Percentiles rank a stretch among this genome's conserved stretches.
Evolutionary conservation across 495 filamentous ascomycete genomes (phyloP).

Genomic region (Penicillium parvum): DNA sequence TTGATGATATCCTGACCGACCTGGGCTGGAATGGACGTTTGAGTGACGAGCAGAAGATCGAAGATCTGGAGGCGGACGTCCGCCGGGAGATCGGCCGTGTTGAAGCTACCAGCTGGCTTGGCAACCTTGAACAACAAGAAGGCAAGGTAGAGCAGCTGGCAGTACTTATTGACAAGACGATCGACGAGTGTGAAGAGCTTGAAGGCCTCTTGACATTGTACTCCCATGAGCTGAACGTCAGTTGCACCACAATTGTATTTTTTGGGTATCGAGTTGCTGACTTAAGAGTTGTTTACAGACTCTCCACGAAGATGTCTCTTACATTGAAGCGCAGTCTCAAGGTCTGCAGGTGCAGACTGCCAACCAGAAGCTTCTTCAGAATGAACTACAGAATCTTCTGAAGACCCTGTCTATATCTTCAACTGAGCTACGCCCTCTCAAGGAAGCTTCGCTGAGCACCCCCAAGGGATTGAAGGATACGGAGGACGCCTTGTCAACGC

Average conservation of each 20-base stretch:
- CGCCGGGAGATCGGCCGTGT: slow-evolving; percentile 83
- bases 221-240: slow-evolving; percentile 85
- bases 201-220: slow-evolving; percentile 92
- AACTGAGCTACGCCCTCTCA: slow-evolving; percentile 66
- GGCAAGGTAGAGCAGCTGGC: slow-evolving; percentile 80
- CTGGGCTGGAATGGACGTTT: slow-evolving; percentile 85
- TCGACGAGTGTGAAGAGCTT: slow-evolving; percentile 91
- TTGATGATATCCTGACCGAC: slow-evolving; percentile 76
- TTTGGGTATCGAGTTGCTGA: too few relatives aligned
- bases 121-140: slow-evolving; percentile 82
- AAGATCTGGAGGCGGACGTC: slow-evolving; percentile 76
- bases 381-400: slow-evolving; percentile 75
- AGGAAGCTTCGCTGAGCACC: slow-evolving; percentile 68
- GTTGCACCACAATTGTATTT: too few relatives aligned
- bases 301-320: slow-evolving; percentile 89
- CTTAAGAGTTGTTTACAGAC: too few relatives aligned
- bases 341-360: slow-evolving; percentile 95
- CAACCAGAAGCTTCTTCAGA: slow-evolving; percentile 91
- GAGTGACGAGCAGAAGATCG: slow-evolving; percentile 65
- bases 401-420: slow-evolving; percentile 82
- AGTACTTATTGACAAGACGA: slow-evolving; percentile 76
- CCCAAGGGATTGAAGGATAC: slow-evolving; percentile 66
- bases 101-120: slow-evolving; percentile 90
- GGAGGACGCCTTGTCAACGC: slow-evolving; percentile 67
- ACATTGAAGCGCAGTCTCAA: slow-evolving; percentile 95